Conservation (phyloP, 75 land plant species). For the Gnetum montanum region DNA sequence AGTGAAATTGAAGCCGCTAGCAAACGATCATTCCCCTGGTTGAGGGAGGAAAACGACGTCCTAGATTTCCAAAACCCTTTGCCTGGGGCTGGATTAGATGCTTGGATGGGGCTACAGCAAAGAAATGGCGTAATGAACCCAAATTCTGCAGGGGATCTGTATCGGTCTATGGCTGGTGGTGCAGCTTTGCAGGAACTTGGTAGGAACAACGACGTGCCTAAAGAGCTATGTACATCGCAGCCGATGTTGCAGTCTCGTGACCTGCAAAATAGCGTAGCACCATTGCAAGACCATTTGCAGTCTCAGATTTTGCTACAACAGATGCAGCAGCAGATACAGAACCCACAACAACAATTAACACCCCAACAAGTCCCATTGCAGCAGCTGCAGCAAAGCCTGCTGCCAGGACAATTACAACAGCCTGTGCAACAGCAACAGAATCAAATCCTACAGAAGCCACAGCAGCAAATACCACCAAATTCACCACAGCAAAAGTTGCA, state of each 20-base stretch:
- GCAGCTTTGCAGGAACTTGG: constrained; percentile 24
- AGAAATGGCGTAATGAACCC: constrained; percentile 31
- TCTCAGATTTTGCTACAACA: constrained; percentile 4
- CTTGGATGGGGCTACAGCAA: constrained; percentile 42
- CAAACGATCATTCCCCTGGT: constrained; percentile 38
- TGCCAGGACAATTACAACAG: neutral
- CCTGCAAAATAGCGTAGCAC: neutral
- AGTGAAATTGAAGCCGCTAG: constrained; percentile 2
- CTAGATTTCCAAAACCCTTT: constrained; percentile 17
- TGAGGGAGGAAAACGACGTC: constrained; percentile 19
- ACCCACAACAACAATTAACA: constrained; percentile 3
- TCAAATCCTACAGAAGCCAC: neutral
- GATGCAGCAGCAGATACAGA: constrained; percentile 4
- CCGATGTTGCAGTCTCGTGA: constrained; percentile 1
- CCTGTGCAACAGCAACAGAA: neutral
- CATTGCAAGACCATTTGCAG: constrained; percentile 1
- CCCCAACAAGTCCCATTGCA: constrained; percentile 3
- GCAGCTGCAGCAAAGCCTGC: constrained; percentile 4
- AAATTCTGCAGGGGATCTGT: constrained; percentile 3
- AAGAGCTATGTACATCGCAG: constrained; percentile 9
- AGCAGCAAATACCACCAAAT: constrained; percentile 4
- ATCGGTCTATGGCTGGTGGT: constrained; percentile 17
- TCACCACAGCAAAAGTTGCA: constrained; percentile 3
- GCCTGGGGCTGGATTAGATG: constrained; percentile 37
- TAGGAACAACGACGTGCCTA: constrained; percentile 23